Evolutionary conservation across 2,329 filamentous ascomycete genomes (phyloP), one percentile per base, ranked within the genome.

Genomic region (Talaromyces rugulosus): DNA sequence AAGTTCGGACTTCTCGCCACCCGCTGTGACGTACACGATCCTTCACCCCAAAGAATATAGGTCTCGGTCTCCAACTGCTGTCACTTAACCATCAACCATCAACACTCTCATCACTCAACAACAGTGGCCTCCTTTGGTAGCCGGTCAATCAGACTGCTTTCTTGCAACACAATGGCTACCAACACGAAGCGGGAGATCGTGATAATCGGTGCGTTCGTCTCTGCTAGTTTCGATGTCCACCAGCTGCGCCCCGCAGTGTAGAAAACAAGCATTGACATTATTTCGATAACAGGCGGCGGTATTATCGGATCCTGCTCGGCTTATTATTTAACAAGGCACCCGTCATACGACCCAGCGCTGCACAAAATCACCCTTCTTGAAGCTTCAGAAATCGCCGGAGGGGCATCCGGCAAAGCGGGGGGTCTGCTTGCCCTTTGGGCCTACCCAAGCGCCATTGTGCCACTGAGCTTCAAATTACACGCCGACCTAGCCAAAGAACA

Each of bases 361-460:
- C 91, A 96, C 74, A 88, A 82, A 59, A 89, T 98, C 69, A 96
- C 90, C 1, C 82, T 99, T 33, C 83, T 98, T 60, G 95, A 99
- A 80, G 92, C 95, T 0, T 87, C 87, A 3, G 83, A 87, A 52
- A 88, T 98, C 66, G 95, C 95, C 6, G 87, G 91, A n/a, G 94
- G 91, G 28, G 94, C 95, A 42, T 96, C 92, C 8, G 95, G 95
- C 47, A 98, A 97, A 78, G 94, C 95, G 0, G 95, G 95, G 16
- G 95, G 95, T 1, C 82, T 99, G 4, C 83, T 99, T 27, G 95
- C 89, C 0, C 81, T 93, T 16, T 98, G 94, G 92, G 95, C 94
- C 0, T 97, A 96, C 71, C 95, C 95, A 0, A 82, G 81, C 62
- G 89, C 85, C 69, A 86, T 98, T 44, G 94, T 97, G 0, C 91